Evolutionary conservation across 495 filamentous ascomycete genomes (phyloP).

Genomic region (Cercophora sp.): DNA sequence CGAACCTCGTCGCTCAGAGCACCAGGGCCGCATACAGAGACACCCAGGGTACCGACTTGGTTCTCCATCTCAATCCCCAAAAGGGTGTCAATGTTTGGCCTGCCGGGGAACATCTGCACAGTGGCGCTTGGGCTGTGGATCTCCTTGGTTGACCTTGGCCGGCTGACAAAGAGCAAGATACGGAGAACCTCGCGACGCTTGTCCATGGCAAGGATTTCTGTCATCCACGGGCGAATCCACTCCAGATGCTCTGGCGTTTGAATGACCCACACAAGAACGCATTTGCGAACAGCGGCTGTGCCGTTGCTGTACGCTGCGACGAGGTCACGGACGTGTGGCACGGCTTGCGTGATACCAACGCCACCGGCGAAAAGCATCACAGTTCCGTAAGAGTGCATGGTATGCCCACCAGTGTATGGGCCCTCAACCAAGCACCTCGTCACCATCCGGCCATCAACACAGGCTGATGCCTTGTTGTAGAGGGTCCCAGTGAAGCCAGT

Average conservation of each 20-base stretch:
- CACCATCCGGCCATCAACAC: constrained; percentile 55
- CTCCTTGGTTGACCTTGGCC: constrained; percentile 72
- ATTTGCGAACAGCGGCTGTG: constrained; percentile 69
- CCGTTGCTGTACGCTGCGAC: constrained; percentile 63
- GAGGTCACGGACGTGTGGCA: constrained; percentile 72
- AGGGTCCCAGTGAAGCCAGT: constrained; percentile 80
- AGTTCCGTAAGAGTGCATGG: constrained; percentile 75
- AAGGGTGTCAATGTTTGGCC: constrained; percentile 61
- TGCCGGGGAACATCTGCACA: constrained; percentile 81
- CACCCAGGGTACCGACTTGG: constrained; percentile 75
- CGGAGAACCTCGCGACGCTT: constrained; percentile 74
- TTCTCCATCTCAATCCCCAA: constrained; percentile 73
- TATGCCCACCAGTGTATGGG: constrained; percentile 69
- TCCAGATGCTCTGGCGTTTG: constrained; percentile 82
- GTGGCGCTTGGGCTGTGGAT: constrained; percentile 76
- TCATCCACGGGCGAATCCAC: constrained; percentile 97
- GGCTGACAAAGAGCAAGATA: constrained; percentile 85
- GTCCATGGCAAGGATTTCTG: constrained; percentile 81
- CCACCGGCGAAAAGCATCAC: constrained; percentile 83
- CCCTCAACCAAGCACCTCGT: constrained; percentile 71
- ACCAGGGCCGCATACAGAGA: constrained; percentile 87
- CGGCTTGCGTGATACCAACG: constrained; percentile 84
- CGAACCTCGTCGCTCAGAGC: constrained; percentile 85
- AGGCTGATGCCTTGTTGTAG: constrained; percentile 61
- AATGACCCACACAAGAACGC: constrained; percentile 88